These are phyloP conservation scores for Prunus armeniaca DNA, from an alignment of 306 rosid genomes.

Conservation along the genomic window DNA sequence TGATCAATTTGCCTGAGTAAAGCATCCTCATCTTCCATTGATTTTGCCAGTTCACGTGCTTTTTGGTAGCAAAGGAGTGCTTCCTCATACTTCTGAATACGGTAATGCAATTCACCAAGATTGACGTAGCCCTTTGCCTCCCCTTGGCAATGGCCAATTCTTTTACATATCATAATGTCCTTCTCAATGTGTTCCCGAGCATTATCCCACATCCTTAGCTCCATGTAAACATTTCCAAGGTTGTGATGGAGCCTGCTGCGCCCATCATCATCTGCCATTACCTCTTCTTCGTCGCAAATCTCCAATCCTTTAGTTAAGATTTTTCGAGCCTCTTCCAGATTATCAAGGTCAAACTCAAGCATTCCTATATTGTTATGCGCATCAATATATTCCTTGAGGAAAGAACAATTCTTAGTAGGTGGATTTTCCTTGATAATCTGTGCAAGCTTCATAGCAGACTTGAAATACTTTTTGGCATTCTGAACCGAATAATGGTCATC, in stretches of 20 bases:
- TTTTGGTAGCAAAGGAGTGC: slow-evolving; percentile 55
- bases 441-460: slow-evolving; percentile 69
- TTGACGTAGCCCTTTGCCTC: slow-evolving; percentile 90
- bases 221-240: slow-evolving; percentile 76
- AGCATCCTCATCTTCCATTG: slow-evolving; percentile 82
- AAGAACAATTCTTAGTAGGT: slow-evolving; percentile 39
- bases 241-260: slow-evolving; percentile 91
- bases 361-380: slow-evolving; percentile 82
- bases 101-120: slow-evolving; percentile 72
- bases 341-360: slow-evolving; percentile 88
- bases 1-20: slow-evolving; percentile 54
- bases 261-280: slow-evolving; percentile 52
- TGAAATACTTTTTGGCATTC: slow-evolving; percentile 80
- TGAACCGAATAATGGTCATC: slow-evolving; percentile 58
- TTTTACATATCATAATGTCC: slow-evolving; percentile 69
- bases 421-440: slow-evolving; percentile 57
- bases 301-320: slow-evolving; percentile 48
- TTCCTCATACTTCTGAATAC: slow-evolving; percentile 69
- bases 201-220: slow-evolving; percentile 69
- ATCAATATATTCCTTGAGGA: slow-evolving; percentile 71
- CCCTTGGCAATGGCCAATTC: slow-evolving; percentile 75
- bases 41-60: slow-evolving; percentile 57
- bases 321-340: slow-evolving; percentile 61
- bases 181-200: slow-evolving; percentile 60
- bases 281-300: slow-evolving; percentile 85